Evolutionary conservation across 2,329 filamentous ascomycete genomes (phyloP).

Genomic region (Aspergillus proliferans): DNA sequence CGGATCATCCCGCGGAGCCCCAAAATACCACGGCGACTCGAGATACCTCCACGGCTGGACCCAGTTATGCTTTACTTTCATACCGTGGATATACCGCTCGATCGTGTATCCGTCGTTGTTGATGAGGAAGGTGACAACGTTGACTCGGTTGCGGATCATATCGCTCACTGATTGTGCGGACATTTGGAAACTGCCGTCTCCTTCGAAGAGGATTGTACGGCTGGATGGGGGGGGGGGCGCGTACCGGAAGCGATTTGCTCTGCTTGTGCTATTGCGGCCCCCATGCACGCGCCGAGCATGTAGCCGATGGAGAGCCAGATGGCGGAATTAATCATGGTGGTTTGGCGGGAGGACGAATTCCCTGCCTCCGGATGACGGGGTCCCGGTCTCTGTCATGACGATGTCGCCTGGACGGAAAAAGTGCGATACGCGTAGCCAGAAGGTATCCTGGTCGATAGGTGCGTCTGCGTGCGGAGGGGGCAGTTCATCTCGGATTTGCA

Average conservation of each 20-base stretch:
- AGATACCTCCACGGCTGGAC: constrained; percentile 24
- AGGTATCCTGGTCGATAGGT: background rate
- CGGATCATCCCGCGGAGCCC: background rate
- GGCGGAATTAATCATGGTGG: background rate
- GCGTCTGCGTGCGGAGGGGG: background rate
- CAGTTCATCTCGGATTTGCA: background rate
- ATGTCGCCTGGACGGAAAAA: background rate
- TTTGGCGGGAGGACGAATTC: background rate
- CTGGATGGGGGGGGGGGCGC: too few species aligned
- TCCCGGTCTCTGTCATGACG: background rate
- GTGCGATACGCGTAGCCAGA: too few species aligned
- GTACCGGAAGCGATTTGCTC: background rate
- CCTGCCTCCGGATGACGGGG: background rate
- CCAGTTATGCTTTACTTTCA: constrained; percentile 16
- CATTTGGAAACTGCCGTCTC: constrained; percentile 12
- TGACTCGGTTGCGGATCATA: constrained; percentile 4
- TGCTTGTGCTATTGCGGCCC: constrained; percentile 1
- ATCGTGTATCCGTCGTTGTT: constrained; percentile 8
- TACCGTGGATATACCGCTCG: constrained; percentile 6
- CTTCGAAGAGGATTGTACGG: constrained; percentile 7
- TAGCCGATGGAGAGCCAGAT: constrained; percentile 9
- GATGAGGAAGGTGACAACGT: constrained; percentile 4
- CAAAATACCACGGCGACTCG: background rate
- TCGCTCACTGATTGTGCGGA: constrained; percentile 8
- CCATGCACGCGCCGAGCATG: constrained; percentile 4